Percentiles rank a stretch among this genome's conserved stretches.
Evolutionary conservation across 2,329 filamentous ascomycete genomes (phyloP).

Genomic region (Cercospora zeae-maydis): DNA sequence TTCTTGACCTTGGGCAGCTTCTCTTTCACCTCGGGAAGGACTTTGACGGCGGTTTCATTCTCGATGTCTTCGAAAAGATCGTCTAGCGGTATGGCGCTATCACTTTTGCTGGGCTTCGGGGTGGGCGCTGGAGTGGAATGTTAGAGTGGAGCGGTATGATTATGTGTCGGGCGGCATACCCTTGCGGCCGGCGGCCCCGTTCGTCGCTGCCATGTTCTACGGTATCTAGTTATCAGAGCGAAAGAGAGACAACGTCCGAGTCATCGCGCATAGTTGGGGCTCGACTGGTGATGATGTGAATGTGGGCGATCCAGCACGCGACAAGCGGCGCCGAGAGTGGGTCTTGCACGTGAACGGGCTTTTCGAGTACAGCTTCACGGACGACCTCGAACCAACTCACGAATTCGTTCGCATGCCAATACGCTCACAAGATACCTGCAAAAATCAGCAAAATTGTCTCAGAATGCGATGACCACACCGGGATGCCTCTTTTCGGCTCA

Average conservation of each 20-base stretch:
- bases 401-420: neutral
- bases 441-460: neutral
- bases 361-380: neutral
- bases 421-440: neutral
- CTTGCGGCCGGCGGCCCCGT: constrained; percentile 33
- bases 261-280: neutral
- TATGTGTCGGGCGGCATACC: constrained; percentile 21
- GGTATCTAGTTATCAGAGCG: neutral
- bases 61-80: constrained; percentile 34
- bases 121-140: constrained; percentile 25
- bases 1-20: constrained; percentile 33
- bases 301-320: neutral
- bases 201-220: constrained; percentile 31
- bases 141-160: constrained; percentile 16
- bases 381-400: too few relatives aligned
- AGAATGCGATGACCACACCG: neutral
- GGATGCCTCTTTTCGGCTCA: constrained; percentile 21
- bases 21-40: constrained; percentile 31
- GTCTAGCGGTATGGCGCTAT: constrained; percentile 27
- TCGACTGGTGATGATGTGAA: constrained; percentile 2
- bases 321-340: constrained; percentile 4
- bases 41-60: constrained; percentile 19
- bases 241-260: neutral
- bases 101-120: constrained; percentile 20
- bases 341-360: neutral